Evolutionary conservation across 768 basidiomycete genomes (phyloP).

Genomic region (Imleria badia): DNA sequence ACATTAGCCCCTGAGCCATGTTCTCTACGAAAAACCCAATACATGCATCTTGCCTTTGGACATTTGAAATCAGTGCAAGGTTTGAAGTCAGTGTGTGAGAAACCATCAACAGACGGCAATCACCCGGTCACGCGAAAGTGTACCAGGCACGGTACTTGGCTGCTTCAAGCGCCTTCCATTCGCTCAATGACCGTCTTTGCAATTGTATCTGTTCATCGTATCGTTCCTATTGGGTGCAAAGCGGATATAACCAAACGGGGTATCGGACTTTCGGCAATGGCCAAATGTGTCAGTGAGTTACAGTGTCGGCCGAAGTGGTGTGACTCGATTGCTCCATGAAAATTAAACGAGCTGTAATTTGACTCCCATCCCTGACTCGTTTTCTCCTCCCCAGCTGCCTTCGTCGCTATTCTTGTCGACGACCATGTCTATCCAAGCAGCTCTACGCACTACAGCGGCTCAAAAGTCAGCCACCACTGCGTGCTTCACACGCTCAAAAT

Average conservation of each 20-base stretch:
- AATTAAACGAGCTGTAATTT: constrained; percentile 5
- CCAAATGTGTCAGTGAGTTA: constrained; percentile 11
- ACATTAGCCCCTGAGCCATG: background rate
- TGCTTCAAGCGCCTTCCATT: background rate
- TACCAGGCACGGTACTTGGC: background rate
- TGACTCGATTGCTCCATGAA: constrained; percentile 21
- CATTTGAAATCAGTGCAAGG: background rate
- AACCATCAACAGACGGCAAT: background rate
- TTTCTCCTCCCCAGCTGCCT: constrained; percentile 1
- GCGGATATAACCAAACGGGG: background rate
- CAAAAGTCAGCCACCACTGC: constrained; percentile 31
- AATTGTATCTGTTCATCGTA: background rate
- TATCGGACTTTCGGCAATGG: constrained; percentile 25
- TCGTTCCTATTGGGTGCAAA: constrained; percentile 1
- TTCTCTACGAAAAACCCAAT: background rate
- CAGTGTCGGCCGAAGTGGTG: constrained; percentile 27
- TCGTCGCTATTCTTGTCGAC: constrained; percentile 14
- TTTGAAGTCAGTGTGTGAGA: too few species aligned
- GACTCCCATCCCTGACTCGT: constrained; percentile 6
- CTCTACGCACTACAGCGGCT: constrained; percentile 44
- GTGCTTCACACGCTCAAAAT: constrained; percentile 48
- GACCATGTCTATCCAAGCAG: constrained; percentile 44
- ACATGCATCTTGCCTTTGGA: background rate
- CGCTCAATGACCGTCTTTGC: background rate
- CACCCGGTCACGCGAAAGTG: background rate